Conservation (phyloP, 306 rosid genomes). For the Casuarina glauca region DNA sequence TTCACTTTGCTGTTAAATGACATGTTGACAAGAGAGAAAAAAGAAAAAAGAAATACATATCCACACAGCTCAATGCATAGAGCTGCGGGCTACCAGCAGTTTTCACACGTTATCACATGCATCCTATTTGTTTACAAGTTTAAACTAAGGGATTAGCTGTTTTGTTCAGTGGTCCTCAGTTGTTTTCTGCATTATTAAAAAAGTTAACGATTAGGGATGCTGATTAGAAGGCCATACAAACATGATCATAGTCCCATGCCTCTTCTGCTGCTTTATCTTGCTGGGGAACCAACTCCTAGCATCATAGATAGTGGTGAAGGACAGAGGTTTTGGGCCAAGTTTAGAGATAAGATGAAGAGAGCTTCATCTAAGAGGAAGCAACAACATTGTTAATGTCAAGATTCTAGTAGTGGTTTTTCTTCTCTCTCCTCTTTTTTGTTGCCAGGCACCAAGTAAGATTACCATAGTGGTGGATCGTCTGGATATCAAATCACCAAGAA, state of each 20-base stretch:
- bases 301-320: too few species aligned
- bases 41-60: conserved; percentile 33
- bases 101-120: conserved; percentile 59
- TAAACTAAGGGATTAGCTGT: conserved; percentile 28
- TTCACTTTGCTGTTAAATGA: too few species aligned
- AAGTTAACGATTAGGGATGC: not conserved
- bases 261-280: too few species aligned
- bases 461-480: not conserved
- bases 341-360: too few species aligned
- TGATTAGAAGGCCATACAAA: conserved; percentile 19
- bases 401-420: too few species aligned
- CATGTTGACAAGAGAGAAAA: not conserved
- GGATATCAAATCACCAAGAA: not conserved
- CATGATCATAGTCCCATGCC: conserved; percentile 11
- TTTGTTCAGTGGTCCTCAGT: conserved; percentile 45
- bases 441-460: not conserved
- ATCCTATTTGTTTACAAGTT: conserved; percentile 35
- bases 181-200: not conserved
- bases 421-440: not conserved
- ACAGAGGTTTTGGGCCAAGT: too few species aligned
- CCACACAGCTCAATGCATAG: conserved; percentile 53
- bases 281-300: too few species aligned
- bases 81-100: conserved; percentile 52
- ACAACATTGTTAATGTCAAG: too few species aligned
- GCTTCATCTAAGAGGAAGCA: too few species aligned